Evolutionary conservation across 2,329 filamentous ascomycete species (phyloP), one percentile per base, ranked within the genome.

Genomic region (Alternaria incomplexa): DNA sequence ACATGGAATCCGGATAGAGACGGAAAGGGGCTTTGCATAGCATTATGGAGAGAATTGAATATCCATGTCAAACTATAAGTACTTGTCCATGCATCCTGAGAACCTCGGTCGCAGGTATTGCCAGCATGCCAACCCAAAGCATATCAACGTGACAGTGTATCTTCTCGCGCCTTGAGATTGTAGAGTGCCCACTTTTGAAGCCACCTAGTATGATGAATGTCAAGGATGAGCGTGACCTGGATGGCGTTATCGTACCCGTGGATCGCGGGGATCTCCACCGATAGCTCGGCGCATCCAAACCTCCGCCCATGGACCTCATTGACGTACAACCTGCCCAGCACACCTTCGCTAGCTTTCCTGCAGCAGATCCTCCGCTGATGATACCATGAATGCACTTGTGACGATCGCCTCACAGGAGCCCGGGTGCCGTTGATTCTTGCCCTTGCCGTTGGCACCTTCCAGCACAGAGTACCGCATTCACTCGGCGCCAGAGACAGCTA

Each of bases 331-430:
- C 48, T 51, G 56, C 56, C 59, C 58, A 28, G 44, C 59, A 62
- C 60, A 30, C 56, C 28, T 12, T 43, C 10, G 61, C 58, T 51
- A 55, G 53, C 62, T 47, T 48, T 53, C 55, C 58, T 50, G 28
- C 58, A 54, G 47, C 52, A 46, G 47, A 59, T 48, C 59, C 45
- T 28, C 52, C 45, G 30, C 25, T 13, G 58, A 58, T 56, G 63
- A 47, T 66, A 77, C 62, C 58, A 79, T 79, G 76, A 67, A 75
- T 73, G 75, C 46, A 62, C 65, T 68, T 72, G 72, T 64, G 56
- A 56, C 52, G 28, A 58, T 64, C 69, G 67, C 66, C 64, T 62
- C 61, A 63, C 69, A 61, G 36, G 62, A 58, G 56, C 63, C 44
- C 36, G 58, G 48, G 66, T 72, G 75, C 69, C 73, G 73, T 69